A percentile compares a stretch with the other conserved stretches of the same genome.
These are phyloP conservation scores for Solidago caesia DNA, from an alignment of 129 eudicot genomes.

Conservation along the genomic window DNA sequence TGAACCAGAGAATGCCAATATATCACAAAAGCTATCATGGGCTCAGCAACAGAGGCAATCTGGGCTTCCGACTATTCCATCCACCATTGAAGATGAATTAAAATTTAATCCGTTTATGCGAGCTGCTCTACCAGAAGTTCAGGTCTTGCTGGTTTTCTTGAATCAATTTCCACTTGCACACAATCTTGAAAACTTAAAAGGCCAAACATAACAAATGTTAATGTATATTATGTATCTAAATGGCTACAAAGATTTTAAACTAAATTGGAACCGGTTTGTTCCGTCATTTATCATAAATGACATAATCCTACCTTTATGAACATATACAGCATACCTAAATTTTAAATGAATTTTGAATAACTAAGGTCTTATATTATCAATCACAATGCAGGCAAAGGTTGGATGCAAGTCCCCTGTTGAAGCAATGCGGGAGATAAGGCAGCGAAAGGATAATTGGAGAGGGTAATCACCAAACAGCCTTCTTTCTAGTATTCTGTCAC, in stretches of 20 bases:
- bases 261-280: not conserved
- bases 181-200: slow-evolving; percentile 6
- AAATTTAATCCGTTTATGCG: slow-evolving; percentile 91
- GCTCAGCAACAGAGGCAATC: slow-evolving; percentile 76
- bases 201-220: not conserved
- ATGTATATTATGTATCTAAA: not conserved
- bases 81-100: slow-evolving; percentile 76
- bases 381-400: slow-evolving; percentile 58
- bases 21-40: slow-evolving; percentile 73
- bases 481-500: slow-evolving; percentile 15
- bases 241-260: not conserved
- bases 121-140: slow-evolving; percentile 67
- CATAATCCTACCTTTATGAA: not conserved
- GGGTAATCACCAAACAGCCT: slow-evolving; percentile 42
- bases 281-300: slow-evolving; percentile 4
- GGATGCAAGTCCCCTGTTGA: slow-evolving; percentile 76
- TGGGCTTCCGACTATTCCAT: slow-evolving; percentile 84
- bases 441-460: slow-evolving; percentile 81
- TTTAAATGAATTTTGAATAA: not conserved
- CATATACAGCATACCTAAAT: not conserved
- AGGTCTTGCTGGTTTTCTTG: slow-evolving; percentile 42
- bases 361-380: not conserved
- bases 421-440: slow-evolving; percentile 71
- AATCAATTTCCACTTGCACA: slow-evolving; percentile 9
- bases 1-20: slow-evolving; percentile 81